Base-by-base conservation (phyloP, 345 rosid genomes). In the Rhizophora apiculata region DNA sequence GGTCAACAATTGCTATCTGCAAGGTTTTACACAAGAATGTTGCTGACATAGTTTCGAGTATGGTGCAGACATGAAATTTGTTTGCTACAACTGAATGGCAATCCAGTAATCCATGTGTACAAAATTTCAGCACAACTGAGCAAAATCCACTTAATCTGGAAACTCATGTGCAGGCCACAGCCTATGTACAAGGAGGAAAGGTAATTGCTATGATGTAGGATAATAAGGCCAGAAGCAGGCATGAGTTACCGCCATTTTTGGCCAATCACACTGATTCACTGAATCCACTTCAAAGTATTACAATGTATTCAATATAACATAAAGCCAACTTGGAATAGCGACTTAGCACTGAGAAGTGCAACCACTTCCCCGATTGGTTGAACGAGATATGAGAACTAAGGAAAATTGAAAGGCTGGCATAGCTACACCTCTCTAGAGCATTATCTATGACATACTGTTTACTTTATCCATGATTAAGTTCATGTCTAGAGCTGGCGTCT, bases 1-100 rank as follows among this genome's bases (percentile, higher is more conserved):
- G 88, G 32, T 97, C 98, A 76, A 93, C 76, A 67, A 93, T 89
- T 68, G 97, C 98, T 65, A 93, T 72, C 97, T 93, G 82, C 75
- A 79, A 52, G 24, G 58, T 53, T 76, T 72, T 37, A 58, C 36
- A 26, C 16, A 52, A 21, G 34, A 63, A 19, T 27, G 20, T 43
- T 37, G 59, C 16, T 9, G 56, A 8, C 13, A 39, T 30, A 67
- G 7, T 30, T 32, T 24, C 10, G 26, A 5, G 57, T 13, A 65
- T 18, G 22, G 59, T 13, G 27, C 29, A 22, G 59, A 39, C 46
- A 39, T 39, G 15, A 39, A 39, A 43, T 11, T 43, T 43, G 49
- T 43, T 43, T 13, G 49, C 49, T 43, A 13, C 49, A 43, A 43
- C 49, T 43, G 15, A 43, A 43, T 43, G 49, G 49, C 19, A 3